Percentiles rank a stretch among this genome's conserved stretches.
Conservation (phyloP, 164 flowering plant genomes). For the Vitis rotundifolia region DNA sequence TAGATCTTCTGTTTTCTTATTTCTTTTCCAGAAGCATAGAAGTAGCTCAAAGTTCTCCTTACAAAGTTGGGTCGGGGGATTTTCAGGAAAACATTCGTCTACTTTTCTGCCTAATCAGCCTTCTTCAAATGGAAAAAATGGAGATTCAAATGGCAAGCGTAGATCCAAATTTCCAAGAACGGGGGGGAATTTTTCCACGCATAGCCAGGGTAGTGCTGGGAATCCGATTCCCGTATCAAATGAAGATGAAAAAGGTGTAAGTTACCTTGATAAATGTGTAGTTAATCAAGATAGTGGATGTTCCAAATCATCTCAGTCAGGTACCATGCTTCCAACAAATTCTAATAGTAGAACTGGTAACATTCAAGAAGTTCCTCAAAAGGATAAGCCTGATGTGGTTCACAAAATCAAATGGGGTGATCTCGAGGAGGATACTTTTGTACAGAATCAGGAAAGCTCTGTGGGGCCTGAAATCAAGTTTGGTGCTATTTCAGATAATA, state of each 20-base stretch:
- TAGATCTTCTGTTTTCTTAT: conserved; percentile 2
- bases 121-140: conserved; percentile 25
- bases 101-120: conserved; percentile 20
- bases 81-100: conserved; percentile 43
- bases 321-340: conserved; percentile 1
- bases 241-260: conserved; percentile 27
- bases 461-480: conserved; percentile 33
- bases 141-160: conserved; percentile 18
- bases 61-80: conserved; percentile 59
- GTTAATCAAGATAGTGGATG: conserved; percentile 29
- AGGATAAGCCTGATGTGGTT: conserved; percentile 28
- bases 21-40: conserved; percentile 66
- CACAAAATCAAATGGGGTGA: conserved; percentile 80
- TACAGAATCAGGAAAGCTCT: conserved; percentile 24
- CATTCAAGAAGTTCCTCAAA: conserved; percentile 16
- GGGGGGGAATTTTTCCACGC: conserved; percentile 15
- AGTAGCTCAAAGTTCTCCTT: conserved; percentile 61
- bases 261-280: conserved; percentile 32
- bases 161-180: conserved; percentile 27
- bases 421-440: conserved; percentile 57
- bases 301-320: conserved; percentile 12
- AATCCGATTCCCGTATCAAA: conserved; percentile 19
- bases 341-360: conserved; percentile 10
- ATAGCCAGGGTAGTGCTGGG: conserved; percentile 14
- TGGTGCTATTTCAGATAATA: conserved; percentile 34